phyloP scores from a whole-genome alignment of 176 grass and related monocot species.

The Carex parvula region DNA sequence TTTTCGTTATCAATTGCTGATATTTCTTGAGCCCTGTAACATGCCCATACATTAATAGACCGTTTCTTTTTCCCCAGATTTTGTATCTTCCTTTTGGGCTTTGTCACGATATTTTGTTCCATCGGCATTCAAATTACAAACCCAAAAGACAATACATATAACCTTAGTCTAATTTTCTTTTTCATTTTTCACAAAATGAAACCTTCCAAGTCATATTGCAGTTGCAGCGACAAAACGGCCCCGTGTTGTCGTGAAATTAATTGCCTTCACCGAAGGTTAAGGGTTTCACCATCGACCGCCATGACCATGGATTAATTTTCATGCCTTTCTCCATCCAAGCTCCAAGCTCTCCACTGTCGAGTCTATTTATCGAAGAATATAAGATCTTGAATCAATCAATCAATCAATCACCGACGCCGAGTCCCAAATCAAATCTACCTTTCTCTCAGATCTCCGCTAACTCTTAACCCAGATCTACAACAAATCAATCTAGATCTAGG shows the following conservation, averaged over 20 bases:
- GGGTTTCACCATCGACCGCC: slow-evolving; percentile 26
- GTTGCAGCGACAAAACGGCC: too few relatives aligned
- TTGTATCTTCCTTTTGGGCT: too few relatives aligned
- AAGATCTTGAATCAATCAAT: not conserved
- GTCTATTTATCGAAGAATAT: not conserved
- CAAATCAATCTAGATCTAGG: slow-evolving; percentile 36
- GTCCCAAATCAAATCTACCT: not conserved
- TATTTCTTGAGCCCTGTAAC: not conserved
- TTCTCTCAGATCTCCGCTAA: slow-evolving; percentile 24
- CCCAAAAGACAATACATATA: too few relatives aligned
- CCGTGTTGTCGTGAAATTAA: not conserved
- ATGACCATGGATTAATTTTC: not conserved
- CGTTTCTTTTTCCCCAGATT: too few relatives aligned
- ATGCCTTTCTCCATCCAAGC: not conserved
- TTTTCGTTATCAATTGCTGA: not conserved
- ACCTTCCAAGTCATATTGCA: too few relatives aligned
- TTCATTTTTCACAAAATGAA: too few relatives aligned
- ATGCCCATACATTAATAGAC: not conserved
- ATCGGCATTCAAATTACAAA: too few relatives aligned
- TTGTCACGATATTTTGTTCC: too few relatives aligned
- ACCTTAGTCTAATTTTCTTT: too few relatives aligned
- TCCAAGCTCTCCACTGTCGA: not conserved
- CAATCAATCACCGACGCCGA: not conserved
- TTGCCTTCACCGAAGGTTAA: not conserved
- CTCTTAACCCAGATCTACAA: not conserved